Conservation (phyloP, 2,329 filamentous ascomycete species). For the Zelopaecilomyces penicillatus region DNA sequence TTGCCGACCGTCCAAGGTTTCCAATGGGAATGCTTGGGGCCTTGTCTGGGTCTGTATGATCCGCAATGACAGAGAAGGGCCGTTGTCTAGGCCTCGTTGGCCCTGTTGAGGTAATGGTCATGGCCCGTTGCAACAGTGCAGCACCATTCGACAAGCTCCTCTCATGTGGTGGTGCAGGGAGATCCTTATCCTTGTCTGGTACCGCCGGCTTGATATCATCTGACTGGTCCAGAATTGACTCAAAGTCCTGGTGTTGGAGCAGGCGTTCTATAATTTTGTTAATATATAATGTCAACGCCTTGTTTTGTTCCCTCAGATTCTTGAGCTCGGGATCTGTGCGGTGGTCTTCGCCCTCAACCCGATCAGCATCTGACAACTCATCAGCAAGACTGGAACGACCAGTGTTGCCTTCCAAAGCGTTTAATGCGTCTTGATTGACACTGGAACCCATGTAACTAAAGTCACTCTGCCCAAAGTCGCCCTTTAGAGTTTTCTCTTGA, state of each 20-base stretch:
- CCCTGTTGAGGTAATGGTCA: slow-evolving; percentile 46
- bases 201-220: slow-evolving; percentile 38
- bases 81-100: slow-evolving; percentile 39
- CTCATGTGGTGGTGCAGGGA: slow-evolving; percentile 56
- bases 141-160: slow-evolving; percentile 27
- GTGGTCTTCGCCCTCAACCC: slow-evolving; percentile 53
- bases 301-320: slow-evolving; percentile 84
- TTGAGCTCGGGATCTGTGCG: slow-evolving; percentile 72
- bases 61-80: slow-evolving; percentile 51
- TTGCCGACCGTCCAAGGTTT: slow-evolving; percentile 44
- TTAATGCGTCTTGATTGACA: slow-evolving; percentile 56
- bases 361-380: slow-evolving; percentile 60
- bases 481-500: slow-evolving; percentile 90
- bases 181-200: slow-evolving; percentile 67
- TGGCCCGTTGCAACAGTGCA: slow-evolving; percentile 52
- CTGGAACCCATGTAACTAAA: slow-evolving; percentile 59
- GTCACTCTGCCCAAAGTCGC: slow-evolving; percentile 77
- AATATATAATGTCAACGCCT: slow-evolving; percentile 93
- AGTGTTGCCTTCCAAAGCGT: slow-evolving; percentile 51
- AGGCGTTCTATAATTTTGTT: slow-evolving; percentile 98
- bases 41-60: slow-evolving; percentile 59
- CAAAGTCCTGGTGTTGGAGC: slow-evolving; percentile 88
- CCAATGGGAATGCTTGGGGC: slow-evolving; percentile 68
- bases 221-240: slow-evolving; percentile 82
- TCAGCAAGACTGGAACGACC: slow-evolving; percentile 64